Conservation (phyloP, 2,329 filamentous ascomycete species). For the Blumeriella jaapii region DNA sequence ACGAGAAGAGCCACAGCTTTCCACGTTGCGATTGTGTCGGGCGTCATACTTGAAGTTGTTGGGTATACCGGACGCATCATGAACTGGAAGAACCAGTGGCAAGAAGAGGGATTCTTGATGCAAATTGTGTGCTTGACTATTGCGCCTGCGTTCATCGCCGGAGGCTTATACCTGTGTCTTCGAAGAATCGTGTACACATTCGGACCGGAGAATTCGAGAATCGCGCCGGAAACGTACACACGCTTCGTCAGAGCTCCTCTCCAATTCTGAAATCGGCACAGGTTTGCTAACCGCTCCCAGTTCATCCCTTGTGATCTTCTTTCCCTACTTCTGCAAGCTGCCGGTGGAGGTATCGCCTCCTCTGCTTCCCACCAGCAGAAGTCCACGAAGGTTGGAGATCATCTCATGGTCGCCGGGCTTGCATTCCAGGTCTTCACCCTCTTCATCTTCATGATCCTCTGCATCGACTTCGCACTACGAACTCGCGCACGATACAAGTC, state of each 20-base stretch:
- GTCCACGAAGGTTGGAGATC: slow-evolving; percentile 34
- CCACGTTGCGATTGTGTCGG: slow-evolving; percentile 40
- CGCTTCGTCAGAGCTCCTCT: slow-evolving; percentile 33
- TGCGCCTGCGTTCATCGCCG: slow-evolving; percentile 52
- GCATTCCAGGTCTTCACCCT: slow-evolving; percentile 48
- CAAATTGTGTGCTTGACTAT: slow-evolving; percentile 53
- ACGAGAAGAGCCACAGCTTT: slow-evolving; percentile 39
- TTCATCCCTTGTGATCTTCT: slow-evolving; percentile 54
- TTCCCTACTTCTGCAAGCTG: slow-evolving; percentile 48
- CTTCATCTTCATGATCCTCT: slow-evolving; percentile 37
- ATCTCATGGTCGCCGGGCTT: slow-evolving; percentile 56
- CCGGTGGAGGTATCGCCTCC: slow-evolving; percentile 47
- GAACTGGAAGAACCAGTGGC: slow-evolving; percentile 42
- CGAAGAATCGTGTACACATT: slow-evolving; percentile 37
- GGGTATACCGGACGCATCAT: slow-evolving; percentile 48
- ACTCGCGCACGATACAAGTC: slow-evolving; percentile 25
- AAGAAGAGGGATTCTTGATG: slow-evolving; percentile 37
- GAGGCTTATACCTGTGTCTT: slow-evolving; percentile 52
- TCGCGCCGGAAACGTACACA: slow-evolving; percentile 37
- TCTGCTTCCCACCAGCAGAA: slow-evolving; percentile 32
- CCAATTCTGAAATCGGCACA: slow-evolving; percentile 21
- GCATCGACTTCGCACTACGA: slow-evolving; percentile 18
- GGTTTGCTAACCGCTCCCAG: slow-evolving; percentile 19
- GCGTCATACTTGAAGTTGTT: slow-evolving; percentile 42
- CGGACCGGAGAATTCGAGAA: slow-evolving; percentile 37